Conservation (phyloP, 805 yeast genomes). For the Sungouiella blattae region DNA sequence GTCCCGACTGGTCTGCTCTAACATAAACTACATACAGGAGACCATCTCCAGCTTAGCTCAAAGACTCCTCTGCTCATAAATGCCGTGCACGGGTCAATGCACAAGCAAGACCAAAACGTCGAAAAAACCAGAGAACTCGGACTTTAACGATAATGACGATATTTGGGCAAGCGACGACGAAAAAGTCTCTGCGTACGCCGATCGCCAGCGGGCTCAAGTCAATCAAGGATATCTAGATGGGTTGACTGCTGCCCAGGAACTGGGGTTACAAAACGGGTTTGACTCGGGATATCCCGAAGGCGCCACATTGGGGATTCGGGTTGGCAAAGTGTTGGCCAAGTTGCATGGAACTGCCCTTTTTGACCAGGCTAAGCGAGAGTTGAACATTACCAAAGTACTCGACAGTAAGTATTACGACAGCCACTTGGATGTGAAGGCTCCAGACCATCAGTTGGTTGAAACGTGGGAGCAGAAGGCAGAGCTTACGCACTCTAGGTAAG, state of each 20-base stretch:
- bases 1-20: too few species aligned
- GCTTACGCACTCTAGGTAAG: too few species aligned
- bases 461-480: constrained; percentile 39
- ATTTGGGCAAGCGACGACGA: constrained; percentile 32
- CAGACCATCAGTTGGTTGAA: constrained; percentile 28
- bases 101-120: too few species aligned
- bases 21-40: too few species aligned
- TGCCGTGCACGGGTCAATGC: constrained; percentile 15
- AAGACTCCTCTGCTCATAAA: constrained; percentile 2
- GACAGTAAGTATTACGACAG: constrained; percentile 51
- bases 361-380: constrained; percentile 45
- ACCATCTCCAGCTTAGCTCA: too few species aligned
- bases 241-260: constrained; percentile 61
- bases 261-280: constrained; percentile 72
- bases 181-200: constrained; percentile 16
- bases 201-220: constrained; percentile 56
- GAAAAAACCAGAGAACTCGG: too few species aligned
- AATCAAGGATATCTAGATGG: constrained; percentile 88
- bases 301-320: constrained; percentile 59
- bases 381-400: constrained; percentile 57
- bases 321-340: constrained; percentile 63
- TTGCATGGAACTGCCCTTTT: constrained; percentile 23
- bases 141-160: constrained; percentile 27
- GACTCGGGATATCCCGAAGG: constrained; percentile 79
- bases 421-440: constrained; percentile 35